Conservation (phyloP, 495 filamentous ascomycete genomes). For the Xylaria nigripes region DNA sequence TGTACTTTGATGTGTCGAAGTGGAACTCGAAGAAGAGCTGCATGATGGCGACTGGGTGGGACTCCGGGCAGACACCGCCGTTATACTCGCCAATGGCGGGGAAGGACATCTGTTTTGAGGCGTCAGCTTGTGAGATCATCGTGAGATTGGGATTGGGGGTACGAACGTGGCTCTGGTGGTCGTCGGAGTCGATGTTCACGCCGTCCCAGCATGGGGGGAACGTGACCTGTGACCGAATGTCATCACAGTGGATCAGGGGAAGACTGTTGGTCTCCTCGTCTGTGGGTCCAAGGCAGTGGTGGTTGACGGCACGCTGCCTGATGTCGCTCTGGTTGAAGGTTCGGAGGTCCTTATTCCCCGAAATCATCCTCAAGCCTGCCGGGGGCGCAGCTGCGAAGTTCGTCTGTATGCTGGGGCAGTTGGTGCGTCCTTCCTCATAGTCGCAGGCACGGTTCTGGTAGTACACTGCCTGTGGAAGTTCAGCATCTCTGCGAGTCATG, state of each 20-base stretch:
- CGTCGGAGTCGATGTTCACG: constrained; percentile 43
- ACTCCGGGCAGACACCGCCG: constrained; percentile 54
- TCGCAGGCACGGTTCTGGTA: constrained; percentile 13
- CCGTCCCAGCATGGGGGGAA: constrained; percentile 70
- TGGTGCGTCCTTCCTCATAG: constrained; percentile 5
- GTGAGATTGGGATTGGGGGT: constrained; percentile 45
- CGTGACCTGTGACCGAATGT: constrained; percentile 47
- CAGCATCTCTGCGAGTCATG: not conserved
- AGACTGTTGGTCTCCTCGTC: constrained; percentile 8
- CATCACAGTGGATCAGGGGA: constrained; percentile 11
- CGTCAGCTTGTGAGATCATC: not conserved
- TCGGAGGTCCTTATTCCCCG: constrained; percentile 8
- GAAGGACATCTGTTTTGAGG: constrained; percentile 13
- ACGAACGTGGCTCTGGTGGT: constrained; percentile 54
- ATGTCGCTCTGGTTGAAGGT: constrained; percentile 6
- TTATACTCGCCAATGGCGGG: constrained; percentile 31
- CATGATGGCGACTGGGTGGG: constrained; percentile 49
- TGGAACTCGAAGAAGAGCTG: constrained; percentile 63
- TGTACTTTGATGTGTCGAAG: constrained; percentile 43
- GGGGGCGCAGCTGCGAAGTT: constrained; percentile 2
- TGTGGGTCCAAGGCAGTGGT: constrained; percentile 1
- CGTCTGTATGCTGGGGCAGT: not conserved
- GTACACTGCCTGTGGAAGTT: constrained; percentile 8
- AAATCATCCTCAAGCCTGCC: constrained; percentile 8
- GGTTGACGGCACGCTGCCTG: constrained; percentile 10